Conservation (phyloP, 2,329 filamentous ascomycete species). For the Cercospora citrullina region DNA sequence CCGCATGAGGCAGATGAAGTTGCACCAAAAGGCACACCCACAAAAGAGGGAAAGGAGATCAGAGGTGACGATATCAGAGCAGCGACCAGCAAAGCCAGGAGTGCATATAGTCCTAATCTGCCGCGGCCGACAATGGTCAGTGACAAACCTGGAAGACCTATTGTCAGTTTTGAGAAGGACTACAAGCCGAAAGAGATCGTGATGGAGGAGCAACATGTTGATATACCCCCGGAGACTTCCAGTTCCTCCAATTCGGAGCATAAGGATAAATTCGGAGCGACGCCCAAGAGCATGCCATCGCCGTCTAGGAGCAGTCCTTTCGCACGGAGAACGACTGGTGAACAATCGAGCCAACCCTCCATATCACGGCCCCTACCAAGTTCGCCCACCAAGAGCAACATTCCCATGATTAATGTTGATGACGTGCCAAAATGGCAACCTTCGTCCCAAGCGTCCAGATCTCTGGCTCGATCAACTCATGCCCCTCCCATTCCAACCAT, state of each 20-base stretch:
- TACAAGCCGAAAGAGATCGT: constrained; percentile 78
- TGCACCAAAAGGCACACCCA: constrained; percentile 40
- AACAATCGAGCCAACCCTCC: background rate
- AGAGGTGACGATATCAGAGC: constrained; percentile 76
- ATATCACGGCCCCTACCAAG: constrained; percentile 8
- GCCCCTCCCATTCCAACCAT: constrained; percentile 51
- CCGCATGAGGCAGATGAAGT: constrained; percentile 45
- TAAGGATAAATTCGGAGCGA: constrained; percentile 2
- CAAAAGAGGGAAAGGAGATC: constrained; percentile 51
- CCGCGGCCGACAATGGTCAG: constrained; percentile 89
- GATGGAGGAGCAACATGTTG: constrained; percentile 56
- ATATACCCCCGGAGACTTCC: constrained; percentile 16
- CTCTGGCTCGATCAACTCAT: constrained; percentile 1
- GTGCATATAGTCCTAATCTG: constrained; percentile 81
- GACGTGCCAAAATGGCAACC: constrained; percentile 22
- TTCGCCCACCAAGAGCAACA: constrained; percentile 14
- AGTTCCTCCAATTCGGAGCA: constrained; percentile 1
- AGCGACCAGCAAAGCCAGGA: constrained; percentile 85
- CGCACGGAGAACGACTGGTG: background rate
- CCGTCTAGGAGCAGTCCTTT: constrained; percentile 6
- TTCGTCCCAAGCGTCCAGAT: constrained; percentile 13
- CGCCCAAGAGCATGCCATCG: constrained; percentile 5
- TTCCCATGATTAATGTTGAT: constrained; percentile 21
- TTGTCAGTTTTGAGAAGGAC: constrained; percentile 91
- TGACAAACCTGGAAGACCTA: constrained; percentile 84